A percentile compares a stretch with the other conserved stretches of the same genome.
Evolutionary conservation across 345 rosid genomes (phyloP).

Genomic region (Bruguiera gymnorhiza): DNA sequence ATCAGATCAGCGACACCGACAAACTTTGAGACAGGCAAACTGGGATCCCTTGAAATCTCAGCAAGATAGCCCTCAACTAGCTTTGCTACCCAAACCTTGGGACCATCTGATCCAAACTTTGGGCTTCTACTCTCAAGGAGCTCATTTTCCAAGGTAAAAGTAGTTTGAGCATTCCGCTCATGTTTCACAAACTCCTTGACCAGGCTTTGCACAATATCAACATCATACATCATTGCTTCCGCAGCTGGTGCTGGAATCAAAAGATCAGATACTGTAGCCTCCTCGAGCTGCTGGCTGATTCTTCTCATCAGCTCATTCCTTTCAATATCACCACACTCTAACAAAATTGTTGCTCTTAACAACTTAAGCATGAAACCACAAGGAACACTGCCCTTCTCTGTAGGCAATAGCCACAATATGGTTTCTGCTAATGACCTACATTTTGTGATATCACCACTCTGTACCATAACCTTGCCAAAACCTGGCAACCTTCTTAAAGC

Average conservation of each 20-base stretch:
- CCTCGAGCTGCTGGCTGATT: constrained; percentile 24
- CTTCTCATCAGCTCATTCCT: constrained; percentile 28
- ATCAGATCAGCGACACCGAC: constrained; percentile 23
- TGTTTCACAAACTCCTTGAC: constrained; percentile 22
- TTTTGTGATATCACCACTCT: constrained; percentile 20
- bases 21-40: constrained; percentile 25
- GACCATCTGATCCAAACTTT: constrained; percentile 23
- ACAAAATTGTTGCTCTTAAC: constrained; percentile 23
- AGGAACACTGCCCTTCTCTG: constrained; percentile 27
- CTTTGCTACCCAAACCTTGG: constrained; percentile 26
- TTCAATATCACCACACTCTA: constrained; percentile 27
- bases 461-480: constrained; percentile 22
- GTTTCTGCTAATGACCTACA: constrained; percentile 27
- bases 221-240: constrained; percentile 19
- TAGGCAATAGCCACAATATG: constrained; percentile 23
- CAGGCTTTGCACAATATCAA: constrained; percentile 28
- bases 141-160: constrained; percentile 13
- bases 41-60: constrained; percentile 29
- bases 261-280: constrained; percentile 28
- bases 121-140: constrained; percentile 20
- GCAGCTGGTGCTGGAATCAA: constrained; percentile 27
- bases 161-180: neutral
- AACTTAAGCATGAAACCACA: constrained; percentile 35
- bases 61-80: constrained; percentile 33
- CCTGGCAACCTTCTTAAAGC: constrained; percentile 32